Conservation (phyloP, 805 yeast genomes). For the Metschnikowia colocasiae region DNA sequence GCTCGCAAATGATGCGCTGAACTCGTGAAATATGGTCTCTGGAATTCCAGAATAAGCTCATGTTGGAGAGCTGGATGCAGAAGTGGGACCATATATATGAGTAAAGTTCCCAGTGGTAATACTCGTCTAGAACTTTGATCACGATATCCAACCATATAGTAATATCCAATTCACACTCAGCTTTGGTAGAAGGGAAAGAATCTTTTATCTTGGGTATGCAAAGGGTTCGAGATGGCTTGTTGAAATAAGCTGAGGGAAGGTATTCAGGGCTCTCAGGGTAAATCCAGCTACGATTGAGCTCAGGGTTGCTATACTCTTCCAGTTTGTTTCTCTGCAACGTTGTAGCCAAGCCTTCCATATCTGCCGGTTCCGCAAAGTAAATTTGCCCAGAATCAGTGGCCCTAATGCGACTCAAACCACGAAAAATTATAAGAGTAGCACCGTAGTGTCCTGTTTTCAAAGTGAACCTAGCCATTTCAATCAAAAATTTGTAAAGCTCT, state of each 20-base stretch:
- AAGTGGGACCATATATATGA: constrained; percentile 64
- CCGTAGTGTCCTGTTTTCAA: constrained; percentile 32
- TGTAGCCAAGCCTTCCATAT: constrained; percentile 64
- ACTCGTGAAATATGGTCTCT: constrained; percentile 38
- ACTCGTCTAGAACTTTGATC: constrained; percentile 45
- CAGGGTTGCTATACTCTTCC: constrained; percentile 7
- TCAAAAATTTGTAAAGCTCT: constrained; percentile 28
- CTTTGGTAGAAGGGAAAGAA: not conserved
- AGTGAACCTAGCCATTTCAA: constrained; percentile 34
- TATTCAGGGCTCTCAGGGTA: constrained; percentile 57
- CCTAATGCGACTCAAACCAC: constrained; percentile 54
- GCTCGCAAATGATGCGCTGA: constrained; percentile 53
- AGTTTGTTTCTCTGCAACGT: constrained; percentile 50
- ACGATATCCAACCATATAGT: constrained; percentile 51
- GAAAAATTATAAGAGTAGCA: constrained; percentile 45
- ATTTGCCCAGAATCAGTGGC: constrained; percentile 42
- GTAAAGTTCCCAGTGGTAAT: constrained; percentile 67
- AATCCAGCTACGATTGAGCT: constrained; percentile 43
- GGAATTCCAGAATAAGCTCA: constrained; percentile 47
- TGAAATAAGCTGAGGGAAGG: constrained; percentile 43
- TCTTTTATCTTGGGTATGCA: not conserved
- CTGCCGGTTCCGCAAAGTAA: constrained; percentile 50
- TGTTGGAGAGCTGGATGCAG: constrained; percentile 64
- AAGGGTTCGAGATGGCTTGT: constrained; percentile 32
- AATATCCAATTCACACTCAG: constrained; percentile 35